Base-by-base conservation (phyloP, 768 basidiomycete species). In the Paxillus involutus region DNA sequence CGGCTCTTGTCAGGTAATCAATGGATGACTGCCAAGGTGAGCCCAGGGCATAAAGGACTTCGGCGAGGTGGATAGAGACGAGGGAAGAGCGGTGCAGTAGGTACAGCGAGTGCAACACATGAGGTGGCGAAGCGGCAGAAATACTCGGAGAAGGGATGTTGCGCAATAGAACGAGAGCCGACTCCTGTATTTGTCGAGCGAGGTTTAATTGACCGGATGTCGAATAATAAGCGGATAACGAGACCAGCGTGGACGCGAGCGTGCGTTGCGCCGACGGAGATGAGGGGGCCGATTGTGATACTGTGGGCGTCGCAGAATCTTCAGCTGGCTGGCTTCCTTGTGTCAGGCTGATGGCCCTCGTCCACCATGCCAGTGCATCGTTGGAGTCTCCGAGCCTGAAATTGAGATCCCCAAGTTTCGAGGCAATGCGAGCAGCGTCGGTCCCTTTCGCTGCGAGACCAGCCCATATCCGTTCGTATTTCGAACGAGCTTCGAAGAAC, bases 41-140 rank as follows among this genome's bases (percentile, higher is more conserved):
- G 33, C 68, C 66, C 17, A 73, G 68, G 4, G 83, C 84, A 62
- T 84, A 77, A 10, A 82, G 70, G 11, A 91, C 87, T 69, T 91
- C 88, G 0, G 87, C 88, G 13, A 83, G 80, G 62, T 91, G 89
- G 12, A 86, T 75, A 13, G 84, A 84, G 44, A 91, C 70, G 11
- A 91, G 72, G n/a, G 89, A 82, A 14, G 86, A 82, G 39, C 88
- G 85, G 55, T 91, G 89, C 29, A 88, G 77, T 41, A 91, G 71
- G 59, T 80, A 88, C 6, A 88, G 68, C 1, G 75, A 70, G 64
- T 91, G 89, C 37, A 91, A 76, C 6, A 77, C 74, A 51, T 87
- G 80, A 6, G 85, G 78, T 10, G 82, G 75, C 10, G 86, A 75
- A 24, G 77, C 66, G 5, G 76, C 60, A 4, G 76, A 63, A 5